Base-by-base conservation (phyloP, 78 protist genomes). In the Chrysochromulina tobinii region DNA sequence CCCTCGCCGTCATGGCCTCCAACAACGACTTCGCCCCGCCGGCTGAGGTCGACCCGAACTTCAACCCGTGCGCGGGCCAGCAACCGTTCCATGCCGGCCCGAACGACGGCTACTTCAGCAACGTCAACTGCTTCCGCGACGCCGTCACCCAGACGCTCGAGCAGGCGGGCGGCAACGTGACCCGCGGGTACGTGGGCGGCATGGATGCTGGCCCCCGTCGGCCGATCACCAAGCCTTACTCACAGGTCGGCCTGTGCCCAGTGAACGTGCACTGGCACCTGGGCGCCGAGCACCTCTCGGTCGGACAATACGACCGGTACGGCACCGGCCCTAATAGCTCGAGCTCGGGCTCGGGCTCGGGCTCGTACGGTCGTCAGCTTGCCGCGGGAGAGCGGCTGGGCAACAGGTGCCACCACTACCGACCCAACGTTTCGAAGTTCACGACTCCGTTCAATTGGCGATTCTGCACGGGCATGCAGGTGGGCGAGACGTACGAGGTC, bases 261-360 rank as follows among this genome's bases (percentile, higher is more conserved):
- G 85, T 77, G 25, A 77, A 77, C 85, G 85, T 77, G 6, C 85
- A 77, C 85, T 77, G 85, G 85, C 85, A 77, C 59, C 61, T 77
- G 4, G 85, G 85, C 85, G 85, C 85, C 59, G 85, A 77, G 85
- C 85, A 77, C 85, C 57, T 51, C n/a, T 51, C 57, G 27, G 85
- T 77, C n/a, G 85, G 85, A 57, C 23, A 48, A 59, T 77, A 20
- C 59, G 85, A 77, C 25, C 23, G 6, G 12, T 1, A 77, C 61
- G 85, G 85, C 85, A 9, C 6, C 14, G 85, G 59, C 58, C 64
- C 64, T 59, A 38, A 38, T 38, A 38, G 38, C 38, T 38, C 38
- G 38, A 38, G 38, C 38, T 38, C 38, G 38, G 38, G 38, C 38
- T 38, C 38, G 38, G 64, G 23, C 64, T 59, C 64, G 7, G 64